These are phyloP conservation scores for Candida schatavii DNA, from an alignment of 805 yeast species.

Conservation along the genomic window DNA sequence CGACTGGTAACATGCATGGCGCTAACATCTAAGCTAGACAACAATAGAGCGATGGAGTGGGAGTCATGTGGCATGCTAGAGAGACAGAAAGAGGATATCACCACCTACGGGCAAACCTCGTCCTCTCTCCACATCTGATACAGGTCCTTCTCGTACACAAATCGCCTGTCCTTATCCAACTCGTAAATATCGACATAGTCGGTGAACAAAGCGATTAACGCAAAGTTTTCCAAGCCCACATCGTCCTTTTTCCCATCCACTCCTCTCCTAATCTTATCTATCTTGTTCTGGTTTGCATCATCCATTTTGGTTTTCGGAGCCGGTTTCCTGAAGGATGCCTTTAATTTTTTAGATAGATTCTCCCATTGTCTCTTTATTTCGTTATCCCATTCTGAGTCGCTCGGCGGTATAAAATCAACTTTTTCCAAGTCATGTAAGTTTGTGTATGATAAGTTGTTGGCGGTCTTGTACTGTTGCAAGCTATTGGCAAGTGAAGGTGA, in stretches of 20 bases:
- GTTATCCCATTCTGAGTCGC: slow-evolving; percentile 60
- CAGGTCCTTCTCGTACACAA: slow-evolving; percentile 50
- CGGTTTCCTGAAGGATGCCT: slow-evolving; percentile 70
- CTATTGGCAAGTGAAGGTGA: slow-evolving; percentile 24
- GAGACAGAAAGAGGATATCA: too few species aligned
- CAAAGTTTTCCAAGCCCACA: slow-evolving; percentile 62
- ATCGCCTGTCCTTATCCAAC: slow-evolving; percentile 55
- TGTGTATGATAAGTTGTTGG: slow-evolving; percentile 24
- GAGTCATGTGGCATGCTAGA: too few species aligned
- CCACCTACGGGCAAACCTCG: slow-evolving; percentile 68
- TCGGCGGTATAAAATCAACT: slow-evolving; percentile 42
- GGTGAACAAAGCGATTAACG: slow-evolving; percentile 64
- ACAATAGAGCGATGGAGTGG: too few species aligned
- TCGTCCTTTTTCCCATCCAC: slow-evolving; percentile 76
- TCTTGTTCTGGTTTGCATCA: slow-evolving; percentile 48
- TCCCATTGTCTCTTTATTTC: slow-evolving; percentile 69
- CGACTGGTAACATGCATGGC: neutral
- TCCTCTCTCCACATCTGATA: slow-evolving; percentile 64
- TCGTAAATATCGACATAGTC: slow-evolving; percentile 70
- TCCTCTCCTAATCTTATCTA: slow-evolving; percentile 75
- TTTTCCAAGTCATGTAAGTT: slow-evolving; percentile 22
- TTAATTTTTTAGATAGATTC: slow-evolving; percentile 52
- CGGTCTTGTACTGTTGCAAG: slow-evolving; percentile 17
- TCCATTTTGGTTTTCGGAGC: slow-evolving; percentile 62
- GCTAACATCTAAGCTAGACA: too few species aligned